These are phyloP conservation scores for Mortierella hygrophila DNA, from an alignment of 192 early-diverging fungal species.

Conservation along the genomic window DNA sequence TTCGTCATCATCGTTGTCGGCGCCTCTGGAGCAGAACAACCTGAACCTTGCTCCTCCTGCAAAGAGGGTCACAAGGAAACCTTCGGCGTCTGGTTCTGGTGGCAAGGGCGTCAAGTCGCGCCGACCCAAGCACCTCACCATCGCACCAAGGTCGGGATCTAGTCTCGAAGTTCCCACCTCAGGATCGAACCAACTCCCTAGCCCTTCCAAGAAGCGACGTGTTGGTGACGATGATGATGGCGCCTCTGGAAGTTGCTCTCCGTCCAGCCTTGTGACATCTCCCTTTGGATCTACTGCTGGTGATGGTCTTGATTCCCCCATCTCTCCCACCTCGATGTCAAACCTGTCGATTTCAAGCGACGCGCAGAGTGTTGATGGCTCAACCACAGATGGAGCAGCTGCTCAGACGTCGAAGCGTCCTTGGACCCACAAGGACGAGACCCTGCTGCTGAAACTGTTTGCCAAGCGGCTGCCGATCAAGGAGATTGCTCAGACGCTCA, in stretches of 20 bases:
- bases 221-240: background rate
- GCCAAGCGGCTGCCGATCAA: conserved; percentile 32
- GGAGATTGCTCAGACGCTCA: conserved; percentile 37
- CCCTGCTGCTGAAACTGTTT: conserved; percentile 29
- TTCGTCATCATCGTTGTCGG: background rate
- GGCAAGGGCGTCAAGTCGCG: conserved; percentile 19
- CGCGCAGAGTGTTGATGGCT: background rate
- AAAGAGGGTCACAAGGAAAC: background rate
- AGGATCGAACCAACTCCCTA: background rate
- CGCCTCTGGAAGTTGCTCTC: background rate
- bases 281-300: background rate
- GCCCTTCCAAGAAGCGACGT: conserved; percentile 19
- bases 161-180: background rate
- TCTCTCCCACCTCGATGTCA: conserved; percentile 20
- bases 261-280: background rate
- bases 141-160: background rate
- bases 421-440: conserved; percentile 43
- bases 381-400: background rate
- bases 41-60: background rate
- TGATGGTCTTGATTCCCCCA: conserved; percentile 2
- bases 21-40: background rate
- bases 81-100: background rate
- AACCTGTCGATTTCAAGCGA: conserved; percentile 9
- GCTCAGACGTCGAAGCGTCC: conserved; percentile 30
- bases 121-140: conserved; percentile 9